Percentiles rank a stretch among this genome's conserved stretches.
phyloP scores from a whole-genome alignment of 2,329 filamentous ascomycete species.

The Cordyceps sp. region DNA sequence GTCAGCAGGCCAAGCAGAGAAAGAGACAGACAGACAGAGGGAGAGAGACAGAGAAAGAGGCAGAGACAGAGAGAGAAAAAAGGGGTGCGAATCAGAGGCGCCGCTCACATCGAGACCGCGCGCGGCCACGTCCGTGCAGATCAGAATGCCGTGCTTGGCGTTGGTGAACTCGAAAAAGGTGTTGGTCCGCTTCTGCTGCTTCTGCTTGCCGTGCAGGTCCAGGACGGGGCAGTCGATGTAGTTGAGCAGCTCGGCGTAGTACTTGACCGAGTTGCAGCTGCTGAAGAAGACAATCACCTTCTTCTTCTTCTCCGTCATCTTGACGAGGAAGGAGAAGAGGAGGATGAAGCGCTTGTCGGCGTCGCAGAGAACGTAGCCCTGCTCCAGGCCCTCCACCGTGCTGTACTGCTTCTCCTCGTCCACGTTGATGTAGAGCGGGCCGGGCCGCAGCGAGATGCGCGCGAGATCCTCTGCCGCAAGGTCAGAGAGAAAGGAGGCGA shows the following conservation, averaged over 20 bases:
- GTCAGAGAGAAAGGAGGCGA: neutral
- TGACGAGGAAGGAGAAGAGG: conserved; percentile 86
- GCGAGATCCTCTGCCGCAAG: conserved; percentile 71
- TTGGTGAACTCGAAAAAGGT: conserved; percentile 90
- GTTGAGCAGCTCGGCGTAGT: conserved; percentile 88
- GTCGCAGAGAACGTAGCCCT: conserved; percentile 89
- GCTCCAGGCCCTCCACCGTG: conserved; percentile 85
- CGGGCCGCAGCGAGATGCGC: conserved; percentile 76
- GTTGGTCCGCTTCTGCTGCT: conserved; percentile 97
- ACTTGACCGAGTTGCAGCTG: conserved; percentile 86
- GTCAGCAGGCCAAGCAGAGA: neutral
- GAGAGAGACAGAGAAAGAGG: too few species aligned
- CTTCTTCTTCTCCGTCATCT: conserved; percentile 62
- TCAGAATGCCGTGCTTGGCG: conserved; percentile 66
- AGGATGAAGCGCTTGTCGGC: conserved; percentile 87
- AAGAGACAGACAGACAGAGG: too few species aligned
- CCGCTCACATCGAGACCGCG: conserved; percentile 66
- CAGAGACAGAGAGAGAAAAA: too few species aligned
- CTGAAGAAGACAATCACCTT: conserved; percentile 97
- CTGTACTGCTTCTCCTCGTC: conserved; percentile 78
- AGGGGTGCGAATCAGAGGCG: neutral
- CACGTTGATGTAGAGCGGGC: conserved; percentile 93
- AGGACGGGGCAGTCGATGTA: conserved; percentile 90
- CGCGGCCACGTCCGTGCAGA: conserved; percentile 93
- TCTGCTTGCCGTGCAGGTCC: conserved; percentile 85